Evolutionary conservation across 441 rosid genomes (phyloP), one percentile per base, ranked within the genome.

Genomic region (Brassica hybrid): DNA sequence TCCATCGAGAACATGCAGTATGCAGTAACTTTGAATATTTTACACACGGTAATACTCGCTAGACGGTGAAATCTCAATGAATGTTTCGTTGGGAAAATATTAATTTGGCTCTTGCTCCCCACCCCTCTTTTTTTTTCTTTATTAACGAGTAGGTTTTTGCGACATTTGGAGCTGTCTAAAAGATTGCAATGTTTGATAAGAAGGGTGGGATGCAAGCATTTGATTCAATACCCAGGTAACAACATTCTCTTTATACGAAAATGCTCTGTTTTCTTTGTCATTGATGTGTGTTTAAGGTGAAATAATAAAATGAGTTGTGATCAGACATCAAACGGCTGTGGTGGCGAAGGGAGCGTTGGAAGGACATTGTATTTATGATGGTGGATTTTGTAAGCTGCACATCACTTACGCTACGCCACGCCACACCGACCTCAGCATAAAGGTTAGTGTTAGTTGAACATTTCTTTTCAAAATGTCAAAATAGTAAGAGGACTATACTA

Each of bases 1-100:
- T 96, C 99, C 25, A 96, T 96, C 32, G 99, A 96, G 86, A 96
- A 96, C 83, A 96, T 96, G 99, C 99, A 94, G 77, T 94, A 96
- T 84, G 98, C 95, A 71, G 98, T 96, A 79, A 91, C 99, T 65
- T 86, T 96, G 88, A 98, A 96, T 83, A 98, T 90, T 65, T 79
- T 96, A 56, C 95, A 92, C 85, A 91, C 78, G 97, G 99, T 96
- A 90, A 63, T 76, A 50, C 12, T 25, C 16, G 12, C 6, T 57
- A 54, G 54, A 19, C 25, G 18, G 8, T 52, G 41, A 14, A 23
- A n/a, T 59, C 25, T 62, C 69, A 30, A n/a, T 32, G 67, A 32
- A 23, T 16, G 27, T 52, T 23, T 25, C 17, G 48, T 65, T 38
- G 63, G 61, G n/a, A 32, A 70, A 0, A 63, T 48, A 63, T 52